phyloP scores from a whole-genome alignment of 2,329 filamentous ascomycete genomes.

The Rhynchosporium secalis region DNA sequence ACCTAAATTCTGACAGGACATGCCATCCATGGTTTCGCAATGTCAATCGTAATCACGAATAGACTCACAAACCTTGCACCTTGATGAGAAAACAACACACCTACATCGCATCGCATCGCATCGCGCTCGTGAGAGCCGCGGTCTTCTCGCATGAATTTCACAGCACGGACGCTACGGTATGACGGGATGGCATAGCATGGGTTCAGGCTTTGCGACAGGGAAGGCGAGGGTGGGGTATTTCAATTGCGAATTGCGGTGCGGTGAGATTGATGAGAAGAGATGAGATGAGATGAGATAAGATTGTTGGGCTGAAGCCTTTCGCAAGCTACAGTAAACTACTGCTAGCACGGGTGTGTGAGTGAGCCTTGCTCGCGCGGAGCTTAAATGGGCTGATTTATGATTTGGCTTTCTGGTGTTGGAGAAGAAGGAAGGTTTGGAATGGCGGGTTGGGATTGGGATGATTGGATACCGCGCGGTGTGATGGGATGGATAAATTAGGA shows the following conservation, averaged over 20 bases:
- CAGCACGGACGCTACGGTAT: neutral
- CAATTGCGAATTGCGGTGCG: slow-evolving; percentile 8
- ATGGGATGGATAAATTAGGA: neutral
- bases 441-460: neutral
- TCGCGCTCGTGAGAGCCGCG: slow-evolving; percentile 14
- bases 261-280: neutral
- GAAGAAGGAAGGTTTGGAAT: slow-evolving; percentile 4
- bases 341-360: neutral
- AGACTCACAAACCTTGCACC: no score
- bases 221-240: slow-evolving; percentile 9
- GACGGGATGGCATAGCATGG: neutral
- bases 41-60: no score
- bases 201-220: neutral
- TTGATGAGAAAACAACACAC: no score
- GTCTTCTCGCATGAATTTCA: slow-evolving; percentile 5
- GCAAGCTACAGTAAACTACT: neutral
- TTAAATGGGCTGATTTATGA: slow-evolving; percentile 6
- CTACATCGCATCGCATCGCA: no score
- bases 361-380: slow-evolving; percentile 9
- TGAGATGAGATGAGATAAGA: neutral
- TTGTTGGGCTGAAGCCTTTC: neutral
- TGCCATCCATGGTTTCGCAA: no score
- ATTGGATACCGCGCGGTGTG: neutral
- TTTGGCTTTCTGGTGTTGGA: neutral
- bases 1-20: no score